A percentile compares a stretch with the other conserved stretches of the same genome.
Conservation (phyloP, 306 rosid species). For the Dalbergia cochinchinensis region DNA sequence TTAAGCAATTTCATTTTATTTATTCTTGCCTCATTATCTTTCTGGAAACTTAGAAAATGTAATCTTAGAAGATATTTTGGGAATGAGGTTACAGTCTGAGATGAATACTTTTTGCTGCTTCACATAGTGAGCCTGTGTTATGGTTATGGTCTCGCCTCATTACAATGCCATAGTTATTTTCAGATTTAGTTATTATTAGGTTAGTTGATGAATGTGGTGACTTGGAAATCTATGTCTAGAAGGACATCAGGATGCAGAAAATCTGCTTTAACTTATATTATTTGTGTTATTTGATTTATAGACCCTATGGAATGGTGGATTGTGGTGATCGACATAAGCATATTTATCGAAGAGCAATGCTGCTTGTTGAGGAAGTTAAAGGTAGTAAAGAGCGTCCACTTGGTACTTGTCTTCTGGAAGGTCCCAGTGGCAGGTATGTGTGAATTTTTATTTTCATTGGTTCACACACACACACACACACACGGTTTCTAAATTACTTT, state of each 20-base stretch:
- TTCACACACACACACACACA: no score
- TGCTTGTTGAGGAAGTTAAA: slow-evolving; percentile 94
- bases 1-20: slow-evolving; percentile 38
- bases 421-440: slow-evolving; percentile 89
- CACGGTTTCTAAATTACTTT: slow-evolving; percentile 47
- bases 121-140: slow-evolving; percentile 5
- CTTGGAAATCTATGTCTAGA: slow-evolving; percentile 20
- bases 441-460: slow-evolving; percentile 30
- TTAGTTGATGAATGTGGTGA: slow-evolving; percentile 31
- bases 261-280: slow-evolving; percentile 7
- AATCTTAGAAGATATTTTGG: slow-evolving; percentile 34
- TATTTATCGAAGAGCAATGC: slow-evolving; percentile 82
- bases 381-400: slow-evolving; percentile 96
- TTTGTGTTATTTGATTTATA: slow-evolving; percentile 50
- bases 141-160: no score
- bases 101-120: slow-evolving; percentile 24
- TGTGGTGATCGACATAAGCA: slow-evolving; percentile 90
- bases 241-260: slow-evolving; percentile 30
- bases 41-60: slow-evolving; percentile 12
- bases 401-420: slow-evolving; percentile 94
- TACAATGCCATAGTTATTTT: not conserved
- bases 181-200: slow-evolving; percentile 8
- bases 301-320: slow-evolving; percentile 90
- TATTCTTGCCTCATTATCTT: slow-evolving; percentile 28
- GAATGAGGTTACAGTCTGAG: slow-evolving; percentile 8